Evolutionary conservation across 139 green algal species (phyloP), one percentile per base, ranked within the genome.

Genomic region (Tetradesmus obliquus): DNA sequence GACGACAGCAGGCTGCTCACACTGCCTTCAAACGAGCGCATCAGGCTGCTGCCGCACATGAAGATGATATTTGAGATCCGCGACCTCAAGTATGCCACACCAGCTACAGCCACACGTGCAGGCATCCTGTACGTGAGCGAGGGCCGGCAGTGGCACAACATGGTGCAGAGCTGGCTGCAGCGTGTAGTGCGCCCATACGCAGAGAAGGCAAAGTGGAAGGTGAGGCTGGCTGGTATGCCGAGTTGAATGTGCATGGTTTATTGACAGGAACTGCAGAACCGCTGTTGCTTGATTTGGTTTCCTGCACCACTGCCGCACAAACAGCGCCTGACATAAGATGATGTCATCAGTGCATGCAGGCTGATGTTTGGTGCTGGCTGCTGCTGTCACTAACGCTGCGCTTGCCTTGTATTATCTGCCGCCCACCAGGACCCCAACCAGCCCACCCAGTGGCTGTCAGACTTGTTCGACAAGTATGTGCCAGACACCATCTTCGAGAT

Each of bases 1-100:
- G 97, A 98, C 79, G 97, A 98, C 95, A 98, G 97, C 93, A 92
- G 95, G 12, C 96, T 98, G 82, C 94, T 98, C 9, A 98, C 97
- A 24, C 95, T 98, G 84, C 97, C 97, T 3, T 97, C 95, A 71
- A 98, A 98, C 91, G 97, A 98, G 95, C 96, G 97, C 91, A 98
- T 98, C 92, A 94, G 96, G n/a, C 89, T 98, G 88, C 93, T 97
- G 91, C 95, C 96, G 15, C 96, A 98, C 94, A 98, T 98, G 96
- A 98, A 98, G 94, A 95, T 98, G 55, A 97, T 98, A 71, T 98
- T 98, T 93, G 96, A 98, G 94, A 87, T 98, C 91, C 94, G 96
- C 19, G 95, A 97, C 91, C 93, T 97, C 53, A 97, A 97, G 94
- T 96, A 94, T 91, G 91, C 93, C 19, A 94, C 91, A 17, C 93